A percentile compares a stretch with the other conserved stretches of the same genome.
phyloP scores from a whole-genome alignment of 495 filamentous ascomycete genomes.

The Podospora bellae-mahoneyi region DNA sequence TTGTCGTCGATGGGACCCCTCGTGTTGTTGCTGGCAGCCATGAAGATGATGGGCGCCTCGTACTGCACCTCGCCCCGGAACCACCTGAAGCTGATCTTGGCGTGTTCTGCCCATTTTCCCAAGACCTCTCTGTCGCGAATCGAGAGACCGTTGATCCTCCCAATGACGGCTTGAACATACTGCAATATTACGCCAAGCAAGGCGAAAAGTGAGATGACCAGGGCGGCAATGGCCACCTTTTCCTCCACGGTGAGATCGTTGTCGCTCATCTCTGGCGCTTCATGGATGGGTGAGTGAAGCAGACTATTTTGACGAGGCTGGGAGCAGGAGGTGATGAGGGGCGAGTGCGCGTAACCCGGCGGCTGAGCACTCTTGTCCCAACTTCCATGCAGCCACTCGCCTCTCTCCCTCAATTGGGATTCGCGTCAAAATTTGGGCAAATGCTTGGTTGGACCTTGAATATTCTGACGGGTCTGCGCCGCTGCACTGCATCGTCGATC shows the following conservation, averaged over 20 bases:
- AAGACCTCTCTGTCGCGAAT: slow-evolving; percentile 32
- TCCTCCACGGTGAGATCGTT: slow-evolving; percentile 11
- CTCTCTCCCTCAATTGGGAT: too few relatives aligned
- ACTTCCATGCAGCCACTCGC: too few relatives aligned
- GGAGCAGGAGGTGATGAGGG: neutral
- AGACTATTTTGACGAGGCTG: neutral
- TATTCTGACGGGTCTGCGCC: too few relatives aligned
- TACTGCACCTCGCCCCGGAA: slow-evolving; percentile 44
- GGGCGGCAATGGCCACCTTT: slow-evolving; percentile 20
- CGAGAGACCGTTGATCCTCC: slow-evolving; percentile 13
- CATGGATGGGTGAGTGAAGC: neutral
- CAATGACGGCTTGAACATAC: slow-evolving; percentile 22
- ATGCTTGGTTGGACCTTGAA: too few relatives aligned
- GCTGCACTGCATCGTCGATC: too few relatives aligned
- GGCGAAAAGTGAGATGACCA: slow-evolving; percentile 25
- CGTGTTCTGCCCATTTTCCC: slow-evolving; percentile 38
- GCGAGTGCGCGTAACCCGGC: too few relatives aligned
- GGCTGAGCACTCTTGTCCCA: too few relatives aligned
- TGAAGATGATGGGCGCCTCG: slow-evolving; percentile 43
- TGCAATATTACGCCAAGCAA: slow-evolving; percentile 19
- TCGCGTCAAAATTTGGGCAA: too few relatives aligned
- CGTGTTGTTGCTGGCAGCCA: slow-evolving; percentile 33
- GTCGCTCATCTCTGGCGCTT: neutral
- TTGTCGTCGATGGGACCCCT: slow-evolving; percentile 32
- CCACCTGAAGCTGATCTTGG: slow-evolving; percentile 32